Conservation (phyloP, 768 basidiomycete species). For the Trametes sanguinea region DNA sequence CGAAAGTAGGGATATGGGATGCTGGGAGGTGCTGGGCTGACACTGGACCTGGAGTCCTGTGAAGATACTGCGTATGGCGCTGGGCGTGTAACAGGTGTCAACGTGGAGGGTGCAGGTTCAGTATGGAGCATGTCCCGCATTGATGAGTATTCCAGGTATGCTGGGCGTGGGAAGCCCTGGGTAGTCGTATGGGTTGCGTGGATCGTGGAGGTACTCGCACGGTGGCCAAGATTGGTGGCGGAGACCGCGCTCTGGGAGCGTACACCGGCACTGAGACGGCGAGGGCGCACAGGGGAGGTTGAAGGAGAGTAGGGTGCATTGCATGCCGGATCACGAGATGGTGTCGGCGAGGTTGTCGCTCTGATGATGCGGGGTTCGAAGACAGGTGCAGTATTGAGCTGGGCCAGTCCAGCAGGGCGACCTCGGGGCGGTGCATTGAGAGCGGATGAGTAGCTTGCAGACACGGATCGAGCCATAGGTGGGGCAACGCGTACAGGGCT, state of each 20-base stretch:
- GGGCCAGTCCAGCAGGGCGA: conserved; percentile 14
- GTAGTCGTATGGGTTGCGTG: conserved; percentile 20
- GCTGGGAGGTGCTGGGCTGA: conserved; percentile 19
- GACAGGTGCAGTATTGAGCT: conserved; percentile 14
- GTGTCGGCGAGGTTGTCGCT: conserved; percentile 44
- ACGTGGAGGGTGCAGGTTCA: conserved; percentile 40
- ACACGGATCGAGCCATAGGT: conserved; percentile 15
- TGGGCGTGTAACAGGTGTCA: conserved; percentile 29
- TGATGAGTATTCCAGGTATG: conserved; percentile 77
- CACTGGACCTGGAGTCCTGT: conserved; percentile 17
- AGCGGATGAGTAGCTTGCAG: conserved; percentile 27
- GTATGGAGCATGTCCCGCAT: conserved; percentile 70
- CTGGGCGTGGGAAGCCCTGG: conserved; percentile 60
- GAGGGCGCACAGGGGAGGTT: conserved; percentile 48
- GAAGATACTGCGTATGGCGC: conserved; percentile 1
- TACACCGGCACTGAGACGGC: conserved; percentile 44
- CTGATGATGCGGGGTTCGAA: conserved; percentile 66
- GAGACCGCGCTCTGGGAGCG: conserved; percentile 21
- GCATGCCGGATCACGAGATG: conserved; percentile 30
- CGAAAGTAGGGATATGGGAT: conserved; percentile 31
- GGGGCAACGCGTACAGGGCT: conserved; percentile 1
- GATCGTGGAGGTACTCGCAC: conserved; percentile 1
- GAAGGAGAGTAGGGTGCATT: conserved; percentile 32
- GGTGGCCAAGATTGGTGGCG: conserved; percentile 16
- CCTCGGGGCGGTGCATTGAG: conserved; percentile 8